These are phyloP conservation scores for Starmera pachycereana DNA, from an alignment of 805 yeast genomes.

Conservation along the genomic window DNA sequence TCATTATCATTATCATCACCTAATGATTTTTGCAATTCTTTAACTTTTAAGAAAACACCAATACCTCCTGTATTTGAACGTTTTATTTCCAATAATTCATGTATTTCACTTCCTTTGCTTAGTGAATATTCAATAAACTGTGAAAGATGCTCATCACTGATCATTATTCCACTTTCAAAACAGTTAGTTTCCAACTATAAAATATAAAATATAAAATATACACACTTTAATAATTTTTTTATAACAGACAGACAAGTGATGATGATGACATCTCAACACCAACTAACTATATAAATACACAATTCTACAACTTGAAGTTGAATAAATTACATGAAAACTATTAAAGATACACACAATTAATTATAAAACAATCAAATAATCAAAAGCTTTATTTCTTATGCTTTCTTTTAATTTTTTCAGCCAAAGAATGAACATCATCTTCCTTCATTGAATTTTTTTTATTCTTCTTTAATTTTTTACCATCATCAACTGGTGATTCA, in stretches of 20 bases:
- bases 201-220: no score
- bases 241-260: no score
- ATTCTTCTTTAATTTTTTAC: constrained; percentile 3
- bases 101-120: constrained; percentile 3
- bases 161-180: background rate
- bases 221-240: no score
- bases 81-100: constrained; percentile 10
- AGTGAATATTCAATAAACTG: constrained; percentile 10
- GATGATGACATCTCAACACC: constrained; percentile 1
- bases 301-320: background rate
- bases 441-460: constrained; percentile 4
- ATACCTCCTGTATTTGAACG: constrained; percentile 23
- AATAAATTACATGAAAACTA: background rate
- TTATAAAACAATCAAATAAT: background rate
- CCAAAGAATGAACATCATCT: constrained; percentile 26
- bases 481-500: constrained; percentile 8
- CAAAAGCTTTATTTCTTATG: constrained; percentile 13
- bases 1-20: constrained; percentile 2
- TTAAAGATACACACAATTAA: background rate
- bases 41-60: constrained; percentile 22
- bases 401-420: constrained; percentile 39
- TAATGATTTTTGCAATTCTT: background rate
- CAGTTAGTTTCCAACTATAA: no score
- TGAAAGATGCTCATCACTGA: constrained; percentile 3
- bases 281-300: no score